Conservation (phyloP, 805 yeast species). For the Monosporozyma servazzii region DNA sequence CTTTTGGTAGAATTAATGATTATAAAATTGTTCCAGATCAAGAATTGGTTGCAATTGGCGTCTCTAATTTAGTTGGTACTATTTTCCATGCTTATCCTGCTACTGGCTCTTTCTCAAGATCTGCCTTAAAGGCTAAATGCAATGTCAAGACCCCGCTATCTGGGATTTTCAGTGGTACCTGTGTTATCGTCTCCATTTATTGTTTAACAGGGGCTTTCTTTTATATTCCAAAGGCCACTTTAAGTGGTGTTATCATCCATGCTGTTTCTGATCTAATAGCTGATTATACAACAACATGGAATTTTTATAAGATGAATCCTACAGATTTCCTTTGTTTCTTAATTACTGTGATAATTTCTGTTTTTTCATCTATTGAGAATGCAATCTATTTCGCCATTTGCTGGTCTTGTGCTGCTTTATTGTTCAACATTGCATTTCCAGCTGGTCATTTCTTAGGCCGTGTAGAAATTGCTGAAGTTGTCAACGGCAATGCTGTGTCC, state of each 20-base stretch:
- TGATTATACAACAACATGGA: slow-evolving; percentile 54
- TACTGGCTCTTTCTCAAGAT: slow-evolving; percentile 91
- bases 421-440: slow-evolving; percentile 73
- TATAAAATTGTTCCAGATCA: slow-evolving; percentile 89
- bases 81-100: slow-evolving; percentile 92
- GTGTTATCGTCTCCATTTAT: slow-evolving; percentile 80
- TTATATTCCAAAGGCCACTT: slow-evolving; percentile 83
- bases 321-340: slow-evolving; percentile 65
- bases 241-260: slow-evolving; percentile 83
- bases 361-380: slow-evolving; percentile 70
- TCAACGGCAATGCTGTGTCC: slow-evolving; percentile 42
- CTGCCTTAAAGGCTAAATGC: slow-evolving; percentile 90
- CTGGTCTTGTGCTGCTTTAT: slow-evolving; percentile 66
- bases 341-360: slow-evolving; percentile 63
- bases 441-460: slow-evolving; percentile 76
- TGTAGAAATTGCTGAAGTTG: slow-evolving; percentile 60
- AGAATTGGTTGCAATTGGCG: slow-evolving; percentile 89
- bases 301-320: slow-evolving; percentile 65
- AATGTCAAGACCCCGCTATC: slow-evolving; percentile 93
- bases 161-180: slow-evolving; percentile 81
- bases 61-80: slow-evolving; percentile 81
- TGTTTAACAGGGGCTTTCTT: slow-evolving; percentile 75
- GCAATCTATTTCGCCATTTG: slow-evolving; percentile 88
- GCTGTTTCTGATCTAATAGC: slow-evolving; percentile 84
- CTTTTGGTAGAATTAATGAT: slow-evolving; percentile 87